Evolutionary conservation across 2,329 filamentous ascomycete species (phyloP).

Genomic region (Rhynchosporium graminicola): DNA sequence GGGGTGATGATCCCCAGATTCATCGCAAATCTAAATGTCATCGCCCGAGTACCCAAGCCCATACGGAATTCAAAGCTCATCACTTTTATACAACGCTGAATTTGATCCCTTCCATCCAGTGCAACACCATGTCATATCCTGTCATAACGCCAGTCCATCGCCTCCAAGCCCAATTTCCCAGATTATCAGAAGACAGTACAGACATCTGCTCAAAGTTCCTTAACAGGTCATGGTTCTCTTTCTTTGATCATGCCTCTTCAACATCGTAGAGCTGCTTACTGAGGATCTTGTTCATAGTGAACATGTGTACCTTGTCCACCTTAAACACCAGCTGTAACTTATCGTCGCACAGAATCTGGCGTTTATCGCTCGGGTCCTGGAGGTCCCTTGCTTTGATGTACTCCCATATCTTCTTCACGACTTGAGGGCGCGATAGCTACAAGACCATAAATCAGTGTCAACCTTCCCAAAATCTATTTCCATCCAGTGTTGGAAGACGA

Average conservation of each 20-base stretch:
- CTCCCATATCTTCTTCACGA: constrained; percentile 94
- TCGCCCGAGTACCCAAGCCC: neutral
- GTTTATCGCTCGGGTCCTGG: constrained; percentile 88
- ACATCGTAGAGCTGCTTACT: constrained; percentile 85
- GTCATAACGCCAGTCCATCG: constrained; percentile 9
- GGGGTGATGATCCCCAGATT: neutral
- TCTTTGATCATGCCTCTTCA: constrained; percentile 55
- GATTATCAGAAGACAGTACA: no score
- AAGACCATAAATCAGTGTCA: constrained; percentile 12
- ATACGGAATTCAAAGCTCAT: neutral
- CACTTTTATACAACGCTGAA: constrained; percentile 1
- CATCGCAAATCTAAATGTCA: neutral
- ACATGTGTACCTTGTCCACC: constrained; percentile 91
- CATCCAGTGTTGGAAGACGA: neutral
- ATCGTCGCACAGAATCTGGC: constrained; percentile 91
- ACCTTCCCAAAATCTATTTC: neutral
- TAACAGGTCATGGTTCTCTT: no score
- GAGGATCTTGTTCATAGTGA: constrained; percentile 97
- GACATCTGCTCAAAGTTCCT: no score
- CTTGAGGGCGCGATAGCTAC: constrained; percentile 88
- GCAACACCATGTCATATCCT: constrained; percentile 6
- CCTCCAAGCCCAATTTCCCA: neutral
- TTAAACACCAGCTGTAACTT: constrained; percentile 92
- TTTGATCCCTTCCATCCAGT: neutral
- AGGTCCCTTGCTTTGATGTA: constrained; percentile 88